Conservation (phyloP, 108 stramenopile species). For the Skeletonema grethae region DNA sequence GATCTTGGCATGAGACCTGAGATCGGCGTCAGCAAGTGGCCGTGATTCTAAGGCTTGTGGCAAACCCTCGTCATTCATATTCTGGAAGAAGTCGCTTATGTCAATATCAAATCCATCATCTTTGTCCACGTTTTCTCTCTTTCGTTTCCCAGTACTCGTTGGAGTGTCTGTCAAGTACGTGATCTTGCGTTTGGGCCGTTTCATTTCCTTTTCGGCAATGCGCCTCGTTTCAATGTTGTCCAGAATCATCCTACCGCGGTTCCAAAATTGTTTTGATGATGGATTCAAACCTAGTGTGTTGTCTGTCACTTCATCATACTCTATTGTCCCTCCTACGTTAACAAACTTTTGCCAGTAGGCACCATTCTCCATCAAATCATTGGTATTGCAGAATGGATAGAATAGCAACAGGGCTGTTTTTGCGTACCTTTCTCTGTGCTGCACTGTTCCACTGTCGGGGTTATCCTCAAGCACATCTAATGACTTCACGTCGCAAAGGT, state of each 20-base stretch:
- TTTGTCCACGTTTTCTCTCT: not conserved
- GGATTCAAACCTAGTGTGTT: not conserved
- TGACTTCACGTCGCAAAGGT: not conserved
- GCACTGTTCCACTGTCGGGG: not conserved
- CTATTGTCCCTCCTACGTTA: not conserved
- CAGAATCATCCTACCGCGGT: not conserved
- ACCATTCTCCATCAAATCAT: not conserved
- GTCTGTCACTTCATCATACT: not conserved
- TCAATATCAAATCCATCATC: not conserved
- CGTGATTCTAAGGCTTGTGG: not conserved
- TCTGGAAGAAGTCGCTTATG: not conserved
- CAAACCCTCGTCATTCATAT: not conserved
- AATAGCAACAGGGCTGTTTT: not conserved
- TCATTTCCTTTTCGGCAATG: not conserved
- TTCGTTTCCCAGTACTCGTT: not conserved
- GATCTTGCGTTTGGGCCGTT: constrained; percentile 3
- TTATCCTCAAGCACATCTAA: not conserved
- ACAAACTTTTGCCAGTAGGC: not conserved
- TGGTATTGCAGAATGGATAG: not conserved
- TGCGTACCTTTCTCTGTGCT: not conserved
- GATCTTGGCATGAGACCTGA: not conserved
- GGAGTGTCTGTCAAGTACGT: not conserved
- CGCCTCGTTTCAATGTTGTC: not conserved
- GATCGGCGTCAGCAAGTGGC: not conserved
- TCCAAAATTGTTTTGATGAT: not conserved